These are phyloP conservation scores for Fusarium palustre DNA, from an alignment of 2,329 filamentous ascomycete genomes.

Conservation along the genomic window DNA sequence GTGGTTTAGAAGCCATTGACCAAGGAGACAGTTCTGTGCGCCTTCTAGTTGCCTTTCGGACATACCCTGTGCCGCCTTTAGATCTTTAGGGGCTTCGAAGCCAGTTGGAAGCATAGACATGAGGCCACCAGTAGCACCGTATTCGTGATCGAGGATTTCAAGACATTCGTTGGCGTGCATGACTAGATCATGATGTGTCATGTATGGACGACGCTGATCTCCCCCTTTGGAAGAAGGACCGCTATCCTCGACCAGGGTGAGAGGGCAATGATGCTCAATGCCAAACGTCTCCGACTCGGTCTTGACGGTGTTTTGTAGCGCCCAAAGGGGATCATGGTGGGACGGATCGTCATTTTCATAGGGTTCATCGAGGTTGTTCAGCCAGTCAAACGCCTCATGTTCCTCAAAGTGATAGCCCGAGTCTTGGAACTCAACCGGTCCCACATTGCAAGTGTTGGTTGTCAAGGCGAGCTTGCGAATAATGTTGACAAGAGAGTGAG, in stretches of 20 bases:
- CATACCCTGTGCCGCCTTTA: conserved; percentile 40
- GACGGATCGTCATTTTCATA: conserved; percentile 62
- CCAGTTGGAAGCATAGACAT: conserved; percentile 64
- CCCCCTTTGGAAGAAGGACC: conserved; percentile 34
- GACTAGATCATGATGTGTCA: conserved; percentile 62
- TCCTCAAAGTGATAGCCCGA: conserved; percentile 49
- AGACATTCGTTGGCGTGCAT: conserved; percentile 70
- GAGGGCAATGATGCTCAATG: conserved; percentile 60
- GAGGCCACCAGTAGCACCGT: conserved; percentile 65
- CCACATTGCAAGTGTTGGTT: conserved; percentile 41
- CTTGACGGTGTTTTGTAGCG: conserved; percentile 60
- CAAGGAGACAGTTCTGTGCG: conserved; percentile 65
- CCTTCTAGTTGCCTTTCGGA: conserved; percentile 52
- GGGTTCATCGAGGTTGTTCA: conserved; percentile 61
- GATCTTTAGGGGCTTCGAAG: conserved; percentile 36
- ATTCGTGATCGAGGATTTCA: conserved; percentile 70
- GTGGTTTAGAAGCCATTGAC: conserved; percentile 67
- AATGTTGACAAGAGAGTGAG: conserved; percentile 66
- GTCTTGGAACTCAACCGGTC: conserved; percentile 46
- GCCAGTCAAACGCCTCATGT: conserved; percentile 68
- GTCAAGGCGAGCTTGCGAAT: conserved; percentile 62
- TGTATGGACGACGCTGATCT: conserved; percentile 52
- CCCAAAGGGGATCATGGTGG: conserved; percentile 61
- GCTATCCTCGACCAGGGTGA: conserved; percentile 48
- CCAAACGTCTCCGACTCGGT: conserved; percentile 56